Evolutionary conservation across 164 flowering plant species (phyloP), one percentile per base, ranked within the genome.

Genomic region (Nelumbo lutea): DNA sequence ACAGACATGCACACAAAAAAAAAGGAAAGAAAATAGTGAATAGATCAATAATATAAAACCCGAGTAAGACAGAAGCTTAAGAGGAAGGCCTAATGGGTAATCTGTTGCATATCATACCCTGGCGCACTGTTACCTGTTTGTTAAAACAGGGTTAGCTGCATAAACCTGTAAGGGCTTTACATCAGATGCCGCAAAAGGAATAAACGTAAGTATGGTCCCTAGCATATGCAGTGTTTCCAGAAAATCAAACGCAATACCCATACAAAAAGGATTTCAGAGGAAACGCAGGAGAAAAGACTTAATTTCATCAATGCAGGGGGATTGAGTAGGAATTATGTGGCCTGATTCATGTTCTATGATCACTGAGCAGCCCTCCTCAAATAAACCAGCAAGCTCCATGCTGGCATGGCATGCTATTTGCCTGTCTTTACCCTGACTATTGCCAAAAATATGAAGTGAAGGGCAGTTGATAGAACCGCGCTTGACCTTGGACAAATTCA

Each of bases 401-500:
- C 99, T 90, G 41, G 79, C 79, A 11, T 77, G 69, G 61, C 75
- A 76, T 9, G 84, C 70, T 65, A 95, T 90, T 78, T 95, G 97
- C 72, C 96, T 77, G 79, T 92, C 99, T 15, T 77, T 79, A 1
- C 91, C 91, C 10, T 66, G 71, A 10, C 77, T 77, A 47, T 82
- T 83, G 27, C 97, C 98, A 72, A 86, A 95, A 46, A 95, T 82
- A 75, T 95, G 99, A 67, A 95, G 90, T 0, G 99, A 95, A 9
- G 99, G 99, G 78, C 85, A 83, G 39, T 79, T 78, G 14, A 95
- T 85, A 1, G 81, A 76, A 57, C 83, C 84, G 11, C 50, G 56
- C 13, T 65, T 71, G 6, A 70, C 57, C 40, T 79, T 79, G 3
- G 53, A 43, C 65, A 78, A 71, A 41, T 75, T 71, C 43, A 81